A percentile compares a stretch with the other conserved stretches of the same genome.
Conservation (phyloP, 192 early-diverging fungal genomes). For the Allomyces javanicus region DNA sequence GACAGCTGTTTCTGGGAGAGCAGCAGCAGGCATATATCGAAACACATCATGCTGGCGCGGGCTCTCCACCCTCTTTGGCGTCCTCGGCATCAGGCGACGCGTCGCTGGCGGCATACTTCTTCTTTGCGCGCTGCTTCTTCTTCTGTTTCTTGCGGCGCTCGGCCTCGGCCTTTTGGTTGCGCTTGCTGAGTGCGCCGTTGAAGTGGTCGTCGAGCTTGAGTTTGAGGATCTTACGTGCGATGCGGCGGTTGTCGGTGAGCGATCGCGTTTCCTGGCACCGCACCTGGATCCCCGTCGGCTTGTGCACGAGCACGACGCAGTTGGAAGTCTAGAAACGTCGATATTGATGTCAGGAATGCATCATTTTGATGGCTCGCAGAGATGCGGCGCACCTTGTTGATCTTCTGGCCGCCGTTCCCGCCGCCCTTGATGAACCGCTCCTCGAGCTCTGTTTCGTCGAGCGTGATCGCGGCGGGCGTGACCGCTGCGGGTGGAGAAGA, state of each 20-base stretch:
- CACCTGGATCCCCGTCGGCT: constrained; percentile 43
- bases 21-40: too few species aligned
- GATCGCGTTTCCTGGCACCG: constrained; percentile 58
- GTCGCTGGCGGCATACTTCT: constrained; percentile 24
- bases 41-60: too few species aligned
- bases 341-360: too few species aligned
- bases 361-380: too few species aligned
- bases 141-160: constrained; percentile 34
- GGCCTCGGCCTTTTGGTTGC: constrained; percentile 35
- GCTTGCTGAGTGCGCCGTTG: constrained; percentile 43
- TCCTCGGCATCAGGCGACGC: too few species aligned
- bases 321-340: constrained; percentile 21
- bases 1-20: too few species aligned
- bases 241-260: constrained; percentile 46
- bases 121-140: constrained; percentile 27
- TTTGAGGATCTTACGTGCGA: constrained; percentile 39
- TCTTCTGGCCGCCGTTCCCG: constrained; percentile 60
- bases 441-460: not conserved
- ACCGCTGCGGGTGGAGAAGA: too few species aligned
- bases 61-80: too few species aligned
- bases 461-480: not conserved
- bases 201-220: constrained; percentile 45
- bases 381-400: constrained; percentile 30
- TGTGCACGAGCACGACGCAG: constrained; percentile 51
- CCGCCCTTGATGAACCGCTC: constrained; percentile 19